Conservation (phyloP, 257 asterid genomes). For the Haberlea rhodopensis region DNA sequence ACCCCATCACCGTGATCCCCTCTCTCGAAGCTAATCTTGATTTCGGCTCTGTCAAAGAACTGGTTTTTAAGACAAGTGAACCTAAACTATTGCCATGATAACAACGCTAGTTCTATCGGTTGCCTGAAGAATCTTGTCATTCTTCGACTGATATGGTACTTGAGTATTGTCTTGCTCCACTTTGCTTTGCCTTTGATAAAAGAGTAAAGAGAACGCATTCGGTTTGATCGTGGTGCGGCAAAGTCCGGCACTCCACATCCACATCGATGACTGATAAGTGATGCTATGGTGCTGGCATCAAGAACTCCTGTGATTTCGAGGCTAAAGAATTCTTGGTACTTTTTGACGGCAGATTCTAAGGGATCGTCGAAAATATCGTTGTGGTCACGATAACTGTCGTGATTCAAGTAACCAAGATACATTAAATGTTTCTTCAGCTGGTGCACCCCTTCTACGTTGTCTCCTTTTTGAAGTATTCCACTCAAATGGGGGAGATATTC, state of each 20-base stretch:
- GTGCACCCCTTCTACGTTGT: not conserved
- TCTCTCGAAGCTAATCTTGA: constrained; percentile 12
- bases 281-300: not conserved
- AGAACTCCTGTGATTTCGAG: not conserved
- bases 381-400: not conserved
- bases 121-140: not conserved
- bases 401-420: not conserved
- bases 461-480: not conserved
- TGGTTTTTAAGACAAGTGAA: not conserved
- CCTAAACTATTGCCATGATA: constrained; percentile 8
- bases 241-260: not conserved
- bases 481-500: not conserved
- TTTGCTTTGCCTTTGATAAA: not conserved
- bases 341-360: not conserved
- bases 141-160: not conserved
- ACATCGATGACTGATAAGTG: not conserved
- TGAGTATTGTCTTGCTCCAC: constrained; percentile 7
- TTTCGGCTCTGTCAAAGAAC: not conserved
- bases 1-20: constrained; percentile 3
- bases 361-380: not conserved
- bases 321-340: not conserved
- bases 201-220: constrained; percentile 6
- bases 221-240: not conserved
- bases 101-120: not conserved
- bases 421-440: not conserved